Evolutionary conservation across 2,329 filamentous ascomycete species (phyloP).

Genomic region (Neobulgaria alba): DNA sequence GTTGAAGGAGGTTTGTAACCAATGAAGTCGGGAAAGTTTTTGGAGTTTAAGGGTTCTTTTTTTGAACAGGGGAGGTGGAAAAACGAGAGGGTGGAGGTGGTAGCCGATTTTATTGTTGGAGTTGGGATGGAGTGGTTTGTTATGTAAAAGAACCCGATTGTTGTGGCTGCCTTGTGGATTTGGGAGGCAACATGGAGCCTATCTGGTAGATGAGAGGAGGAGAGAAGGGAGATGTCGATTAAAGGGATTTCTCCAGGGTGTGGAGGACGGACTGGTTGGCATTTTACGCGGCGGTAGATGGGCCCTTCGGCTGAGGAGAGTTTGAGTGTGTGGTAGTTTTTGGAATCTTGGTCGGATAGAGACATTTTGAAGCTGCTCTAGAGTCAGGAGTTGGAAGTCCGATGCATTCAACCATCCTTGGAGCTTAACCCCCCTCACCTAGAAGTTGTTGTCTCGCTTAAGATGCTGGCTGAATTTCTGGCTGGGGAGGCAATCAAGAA

Average conservation of each 20-base stretch:
- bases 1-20: constrained; percentile 8
- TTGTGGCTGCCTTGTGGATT: constrained; percentile 32
- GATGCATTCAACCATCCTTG: no score
- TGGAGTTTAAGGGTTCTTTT: constrained; percentile 29
- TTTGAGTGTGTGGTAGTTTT: no score
- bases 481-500: no score
- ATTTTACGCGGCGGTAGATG: constrained; percentile 5
- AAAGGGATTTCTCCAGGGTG: constrained; percentile 35
- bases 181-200: constrained; percentile 30
- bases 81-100: constrained; percentile 21
- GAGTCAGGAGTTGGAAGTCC: no score
- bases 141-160: constrained; percentile 38
- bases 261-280: constrained; percentile 4
- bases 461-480: no score
- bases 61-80: constrained; percentile 25
- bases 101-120: constrained; percentile 1
- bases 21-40: constrained; percentile 6
- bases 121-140: constrained; percentile 31
- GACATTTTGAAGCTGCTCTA: no score
- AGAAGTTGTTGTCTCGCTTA: no score
- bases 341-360: no score
- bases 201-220: constrained; percentile 27
- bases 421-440: no score
- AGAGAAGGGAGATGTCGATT: constrained; percentile 33
- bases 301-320: constrained; percentile 9